A percentile compares a stretch with the other conserved stretches of the same genome.
These are phyloP conservation scores for Psilocybe azurescens DNA, from an alignment of 768 basidiomycete species.

Conservation along the genomic window DNA sequence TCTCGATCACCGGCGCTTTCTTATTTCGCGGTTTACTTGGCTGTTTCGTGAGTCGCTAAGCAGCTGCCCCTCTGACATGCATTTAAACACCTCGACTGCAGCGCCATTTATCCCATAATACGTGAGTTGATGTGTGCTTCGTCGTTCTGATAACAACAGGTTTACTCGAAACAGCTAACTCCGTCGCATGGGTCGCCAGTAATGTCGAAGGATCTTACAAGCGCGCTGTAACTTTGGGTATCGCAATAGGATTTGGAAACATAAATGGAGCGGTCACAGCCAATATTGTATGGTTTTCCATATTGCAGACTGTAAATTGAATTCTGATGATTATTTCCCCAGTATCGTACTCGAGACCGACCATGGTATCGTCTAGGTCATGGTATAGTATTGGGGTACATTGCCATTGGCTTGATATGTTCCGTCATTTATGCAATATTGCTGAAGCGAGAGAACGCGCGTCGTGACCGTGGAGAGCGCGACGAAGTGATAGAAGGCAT, in stretches of 20 bases:
- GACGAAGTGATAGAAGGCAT: slow-evolving; percentile 66
- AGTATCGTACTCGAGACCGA: slow-evolving; percentile 69
- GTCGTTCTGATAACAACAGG: neutral
- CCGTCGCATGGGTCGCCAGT: slow-evolving; percentile 67
- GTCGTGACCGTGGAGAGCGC: slow-evolving; percentile 68
- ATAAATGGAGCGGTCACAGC: slow-evolving; percentile 72
- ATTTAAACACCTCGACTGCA: slow-evolving; percentile 20
- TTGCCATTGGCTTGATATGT: slow-evolving; percentile 64
- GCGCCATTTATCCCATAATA: slow-evolving; percentile 57
- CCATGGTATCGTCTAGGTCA: slow-evolving; percentile 78
- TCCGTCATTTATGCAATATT: slow-evolving; percentile 52
- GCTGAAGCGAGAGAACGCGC: slow-evolving; percentile 62
- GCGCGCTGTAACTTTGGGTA: slow-evolving; percentile 69
- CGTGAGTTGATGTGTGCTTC: slow-evolving; percentile 37
- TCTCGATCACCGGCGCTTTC: slow-evolving; percentile 67
- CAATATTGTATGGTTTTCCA: slow-evolving; percentile 56
- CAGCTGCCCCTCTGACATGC: neutral
- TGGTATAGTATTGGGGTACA: slow-evolving; percentile 72
- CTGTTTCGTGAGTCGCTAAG: slow-evolving; percentile 60
- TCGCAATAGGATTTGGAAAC: slow-evolving; percentile 74
- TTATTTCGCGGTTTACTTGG: slow-evolving; percentile 76
- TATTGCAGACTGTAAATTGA: neutral
- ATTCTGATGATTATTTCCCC: slow-evolving; percentile 5
- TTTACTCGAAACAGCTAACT: slow-evolving; percentile 21
- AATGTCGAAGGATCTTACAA: slow-evolving; percentile 81